Evolutionary conservation across 805 yeast genomes (phyloP).

Genomic region (Sungouiozyma intestinalis): DNA sequence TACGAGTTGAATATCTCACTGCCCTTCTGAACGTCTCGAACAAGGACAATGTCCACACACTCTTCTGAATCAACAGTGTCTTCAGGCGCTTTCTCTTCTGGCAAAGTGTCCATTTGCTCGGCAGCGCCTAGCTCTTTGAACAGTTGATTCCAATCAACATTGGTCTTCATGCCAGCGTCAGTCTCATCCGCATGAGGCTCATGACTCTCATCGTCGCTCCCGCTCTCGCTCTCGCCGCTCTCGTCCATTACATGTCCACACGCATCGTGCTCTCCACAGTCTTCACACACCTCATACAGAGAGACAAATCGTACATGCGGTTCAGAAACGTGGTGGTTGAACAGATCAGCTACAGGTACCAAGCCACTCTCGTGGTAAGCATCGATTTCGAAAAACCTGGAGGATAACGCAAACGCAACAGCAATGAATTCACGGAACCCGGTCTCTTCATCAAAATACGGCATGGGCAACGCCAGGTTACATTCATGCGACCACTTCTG

Average conservation of each 20-base stretch:
- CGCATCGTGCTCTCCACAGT: slow-evolving; percentile 37
- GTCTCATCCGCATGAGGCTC: too few relatives aligned
- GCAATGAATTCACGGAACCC: slow-evolving; percentile 43
- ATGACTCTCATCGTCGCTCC: too few relatives aligned
- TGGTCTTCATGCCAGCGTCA: neutral
- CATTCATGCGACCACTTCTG: slow-evolving; percentile 24
- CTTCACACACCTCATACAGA: slow-evolving; percentile 39
- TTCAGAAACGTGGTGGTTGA: slow-evolving; percentile 53
- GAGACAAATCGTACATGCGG: slow-evolving; percentile 65
- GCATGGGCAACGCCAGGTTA: slow-evolving; percentile 23
- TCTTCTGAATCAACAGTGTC: slow-evolving; percentile 28
- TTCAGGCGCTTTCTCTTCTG: slow-evolving; percentile 7
- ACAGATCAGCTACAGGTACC: slow-evolving; percentile 87
- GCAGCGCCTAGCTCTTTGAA: slow-evolving; percentile 7
- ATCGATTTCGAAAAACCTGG: slow-evolving; percentile 78
- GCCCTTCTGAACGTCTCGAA: slow-evolving; percentile 34
- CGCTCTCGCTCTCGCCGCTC: too few relatives aligned
- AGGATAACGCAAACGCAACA: slow-evolving; percentile 49
- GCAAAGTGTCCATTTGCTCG: slow-evolving; percentile 8
- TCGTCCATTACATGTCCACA: slow-evolving; percentile 32
- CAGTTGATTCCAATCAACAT: neutral
- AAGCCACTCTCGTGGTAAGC: slow-evolving; percentile 60
- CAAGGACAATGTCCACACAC: slow-evolving; percentile 62
- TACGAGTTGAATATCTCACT: slow-evolving; percentile 73
- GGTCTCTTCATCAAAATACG: slow-evolving; percentile 16